These are phyloP conservation scores for Litsea cubeba DNA, from an alignment of 164 flowering plant genomes.

Conservation along the genomic window DNA sequence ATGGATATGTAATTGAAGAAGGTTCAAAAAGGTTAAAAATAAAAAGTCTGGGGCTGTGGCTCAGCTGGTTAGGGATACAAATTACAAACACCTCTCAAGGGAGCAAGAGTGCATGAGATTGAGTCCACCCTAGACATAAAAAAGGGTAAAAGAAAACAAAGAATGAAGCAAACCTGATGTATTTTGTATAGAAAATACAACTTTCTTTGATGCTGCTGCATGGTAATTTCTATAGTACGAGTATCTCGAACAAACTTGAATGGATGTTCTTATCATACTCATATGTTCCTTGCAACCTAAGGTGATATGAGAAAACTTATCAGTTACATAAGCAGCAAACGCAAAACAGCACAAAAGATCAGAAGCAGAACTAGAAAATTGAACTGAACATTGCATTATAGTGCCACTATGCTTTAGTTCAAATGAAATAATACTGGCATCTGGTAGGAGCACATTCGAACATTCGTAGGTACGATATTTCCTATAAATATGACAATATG, in stretches of 20 bases:
- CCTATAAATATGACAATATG: neutral
- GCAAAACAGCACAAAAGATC: neutral
- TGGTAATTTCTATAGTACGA: constrained; percentile 4
- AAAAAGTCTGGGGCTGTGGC: no score
- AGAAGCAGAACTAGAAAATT: neutral
- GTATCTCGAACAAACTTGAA: constrained; percentile 16
- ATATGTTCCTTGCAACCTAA: constrained; percentile 15
- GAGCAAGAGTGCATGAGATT: no score
- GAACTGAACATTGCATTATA: neutral
- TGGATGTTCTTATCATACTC: constrained; percentile 20
- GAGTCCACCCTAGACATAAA: neutral
- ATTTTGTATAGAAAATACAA: constrained; percentile 21
- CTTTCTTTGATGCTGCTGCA: constrained; percentile 11
- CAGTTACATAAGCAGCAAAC: neutral
- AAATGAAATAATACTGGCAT: neutral
- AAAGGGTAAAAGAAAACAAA: neutral
- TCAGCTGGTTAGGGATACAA: no score
- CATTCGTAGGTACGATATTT: neutral
- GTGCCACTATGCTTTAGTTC: neutral
- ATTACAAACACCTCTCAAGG: no score
- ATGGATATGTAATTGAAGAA: neutral
- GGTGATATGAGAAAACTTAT: neutral
- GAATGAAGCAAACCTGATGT: constrained; percentile 38
- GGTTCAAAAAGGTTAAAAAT: no score
- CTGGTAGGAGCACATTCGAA: neutral